Evolutionary conservation across 2,329 filamentous ascomycete species (phyloP).

Genomic region (Davidsoniella virescens): DNA sequence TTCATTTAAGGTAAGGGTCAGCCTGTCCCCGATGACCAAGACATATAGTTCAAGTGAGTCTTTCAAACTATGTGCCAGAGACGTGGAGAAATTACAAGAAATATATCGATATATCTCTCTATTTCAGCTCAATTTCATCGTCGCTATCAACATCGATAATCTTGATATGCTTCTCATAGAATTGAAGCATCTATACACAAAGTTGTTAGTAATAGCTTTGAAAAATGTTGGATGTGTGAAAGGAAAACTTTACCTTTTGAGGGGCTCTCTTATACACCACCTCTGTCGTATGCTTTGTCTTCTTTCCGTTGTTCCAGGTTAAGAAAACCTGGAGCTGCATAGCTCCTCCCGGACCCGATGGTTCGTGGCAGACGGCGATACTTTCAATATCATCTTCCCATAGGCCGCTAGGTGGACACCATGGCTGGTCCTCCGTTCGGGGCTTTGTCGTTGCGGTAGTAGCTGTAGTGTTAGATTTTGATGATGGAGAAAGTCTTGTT

Average conservation of each 20-base stretch:
- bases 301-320: constrained; percentile 56
- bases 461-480: too few relatives aligned
- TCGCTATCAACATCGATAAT: constrained; percentile 18
- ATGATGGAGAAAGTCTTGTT: too few relatives aligned
- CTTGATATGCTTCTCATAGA: constrained; percentile 42
- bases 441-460: constrained; percentile 19
- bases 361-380: constrained; percentile 59
- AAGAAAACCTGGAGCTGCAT: constrained; percentile 47
- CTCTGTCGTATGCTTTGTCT: constrained; percentile 54
- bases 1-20: too few relatives aligned
- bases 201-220: not conserved
- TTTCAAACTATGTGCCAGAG: too few relatives aligned
- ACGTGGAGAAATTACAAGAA: too few relatives aligned
- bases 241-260: constrained; percentile 44
- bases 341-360: constrained; percentile 24
- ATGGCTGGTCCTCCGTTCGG: constrained; percentile 19
- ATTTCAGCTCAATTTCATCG: too few relatives aligned
- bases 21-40: too few relatives aligned
- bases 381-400: constrained; percentile 61
- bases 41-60: too few relatives aligned
- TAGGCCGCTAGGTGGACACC: constrained; percentile 53
- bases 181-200: constrained; percentile 35
- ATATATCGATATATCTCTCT: too few relatives aligned
- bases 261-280: constrained; percentile 62
- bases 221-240: not conserved